Evolutionary conservation across 306 rosid genomes (phyloP), one percentile per base, ranked within the genome.

Genomic region (Biancaea sappan): DNA sequence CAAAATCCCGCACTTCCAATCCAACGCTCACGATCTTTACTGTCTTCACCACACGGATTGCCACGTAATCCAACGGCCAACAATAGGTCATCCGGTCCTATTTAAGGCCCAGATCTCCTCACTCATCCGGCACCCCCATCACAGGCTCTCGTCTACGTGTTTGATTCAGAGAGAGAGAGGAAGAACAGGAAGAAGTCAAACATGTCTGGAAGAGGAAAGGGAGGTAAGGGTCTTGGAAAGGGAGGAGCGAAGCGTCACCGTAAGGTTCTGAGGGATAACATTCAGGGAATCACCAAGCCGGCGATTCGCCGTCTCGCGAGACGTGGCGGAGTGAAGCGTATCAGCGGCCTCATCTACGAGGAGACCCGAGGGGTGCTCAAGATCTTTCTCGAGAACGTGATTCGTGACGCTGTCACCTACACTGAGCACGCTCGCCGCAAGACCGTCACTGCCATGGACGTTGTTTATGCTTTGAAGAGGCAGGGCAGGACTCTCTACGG

Each of bases 121-220:
- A n/a, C 7, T 18, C 28, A 16, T 5, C 8, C 1, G 5, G 3
- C 64, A 34, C 4, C 6, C 7, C 24, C 4, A 0, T 58, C 21
- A 4, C 0, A 15, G 3, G 9, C 38, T 7, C 31, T 16, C 6
- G 13, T 3, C 14, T 16, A 2, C 10, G 65, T 1, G 25, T 4
- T 2, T 28, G 19, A 48, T 28, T 16, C 0, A 11, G 41, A 12
- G 10, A 19, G 11, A 15, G 12, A 26, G 8, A 29, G 31, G 8
- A 16, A 6, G 26, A 18, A 25, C 1, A 5, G 3, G 46, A 63
- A 6, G 37, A 2, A 29, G 2, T n/a, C 8, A 31, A 24, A 1
- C 60, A 87, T 87, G 91, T 87, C 91, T 10, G 91, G 91, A 71
- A 84, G 91, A 80, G 91, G 91, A n/a, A 87, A 87, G 6, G 88